Percentiles rank a stretch among this genome's conserved stretches.
phyloP scores from a whole-genome alignment of 2,329 filamentous ascomycete species.

The Chalaropsis ovoidea region DNA sequence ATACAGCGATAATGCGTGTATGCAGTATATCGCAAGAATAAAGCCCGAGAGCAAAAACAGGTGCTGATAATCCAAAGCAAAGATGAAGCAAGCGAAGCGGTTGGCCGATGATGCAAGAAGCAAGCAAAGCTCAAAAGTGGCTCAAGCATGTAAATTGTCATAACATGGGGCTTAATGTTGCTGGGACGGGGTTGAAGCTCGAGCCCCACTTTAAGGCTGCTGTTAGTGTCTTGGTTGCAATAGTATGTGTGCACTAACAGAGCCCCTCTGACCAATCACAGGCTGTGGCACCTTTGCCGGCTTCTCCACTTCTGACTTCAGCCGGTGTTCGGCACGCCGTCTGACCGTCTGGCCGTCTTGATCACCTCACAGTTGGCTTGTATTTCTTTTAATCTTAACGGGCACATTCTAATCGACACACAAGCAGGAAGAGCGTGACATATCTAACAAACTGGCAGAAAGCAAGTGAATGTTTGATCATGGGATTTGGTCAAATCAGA shows the following conservation, averaged over 20 bases:
- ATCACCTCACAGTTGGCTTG: too few species aligned
- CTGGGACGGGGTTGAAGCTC: neutral
- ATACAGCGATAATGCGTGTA: neutral
- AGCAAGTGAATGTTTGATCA: neutral
- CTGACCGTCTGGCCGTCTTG: neutral
- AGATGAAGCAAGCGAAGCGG: neutral
- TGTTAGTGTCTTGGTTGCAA: neutral
- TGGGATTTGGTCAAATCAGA: neutral
- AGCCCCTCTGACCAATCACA: neutral
- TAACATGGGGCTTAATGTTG: neutral
- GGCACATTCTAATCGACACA: neutral
- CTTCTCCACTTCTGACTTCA: constrained; percentile 5
- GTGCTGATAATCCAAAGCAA: neutral
- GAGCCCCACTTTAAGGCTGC: neutral
- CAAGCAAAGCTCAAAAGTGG: constrained; percentile 6
- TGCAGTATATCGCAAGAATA: neutral
- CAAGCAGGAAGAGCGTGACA: neutral
- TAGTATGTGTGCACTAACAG: neutral
- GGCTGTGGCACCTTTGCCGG: too few species aligned
- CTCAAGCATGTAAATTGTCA: neutral
- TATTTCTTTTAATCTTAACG: too few species aligned
- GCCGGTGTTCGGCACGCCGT: neutral
- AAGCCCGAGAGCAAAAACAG: neutral
- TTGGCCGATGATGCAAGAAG: constrained; percentile 3
- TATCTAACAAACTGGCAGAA: neutral